Conservation (phyloP, 768 basidiomycete species). For the Kwoniella sp. region DNA sequence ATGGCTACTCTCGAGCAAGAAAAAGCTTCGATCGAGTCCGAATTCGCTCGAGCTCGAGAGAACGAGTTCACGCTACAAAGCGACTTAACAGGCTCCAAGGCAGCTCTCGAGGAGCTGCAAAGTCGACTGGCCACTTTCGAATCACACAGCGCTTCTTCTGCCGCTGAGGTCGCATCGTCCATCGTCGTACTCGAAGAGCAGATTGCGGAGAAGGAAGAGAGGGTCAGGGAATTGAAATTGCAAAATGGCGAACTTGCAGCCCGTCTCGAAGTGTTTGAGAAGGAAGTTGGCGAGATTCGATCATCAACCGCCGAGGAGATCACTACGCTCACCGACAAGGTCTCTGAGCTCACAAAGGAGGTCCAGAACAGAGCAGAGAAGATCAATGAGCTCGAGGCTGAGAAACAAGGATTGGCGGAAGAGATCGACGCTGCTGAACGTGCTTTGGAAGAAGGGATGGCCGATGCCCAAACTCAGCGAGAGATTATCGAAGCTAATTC, state of each 20-base stretch:
- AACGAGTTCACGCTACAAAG: too few species aligned
- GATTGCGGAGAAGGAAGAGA: slow-evolving; percentile 17
- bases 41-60: slow-evolving; percentile 1
- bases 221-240: slow-evolving; percentile 5
- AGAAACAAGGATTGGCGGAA: slow-evolving; percentile 15
- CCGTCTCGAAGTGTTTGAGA: slow-evolving; percentile 8
- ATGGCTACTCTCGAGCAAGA: background rate
- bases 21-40: background rate
- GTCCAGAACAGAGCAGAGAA: background rate
- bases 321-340: background rate
- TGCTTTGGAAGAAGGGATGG: slow-evolving; percentile 22
- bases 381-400: background rate
- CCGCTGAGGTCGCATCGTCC: background rate
- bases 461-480: background rate
- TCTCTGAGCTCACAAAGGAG: slow-evolving; percentile 4
- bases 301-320: slow-evolving; percentile 12
- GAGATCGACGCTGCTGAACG: slow-evolving; percentile 18
- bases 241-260: slow-evolving; percentile 11
- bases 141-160: background rate
- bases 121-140: slow-evolving; percentile 7
- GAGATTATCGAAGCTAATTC: slow-evolving; percentile 1
- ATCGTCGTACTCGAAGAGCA: slow-evolving; percentile 9
- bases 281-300: background rate
- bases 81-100: too few species aligned
- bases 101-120: background rate